These are phyloP conservation scores for Linum tenue DNA, from an alignment of 345 rosid species.

Conservation along the genomic window DNA sequence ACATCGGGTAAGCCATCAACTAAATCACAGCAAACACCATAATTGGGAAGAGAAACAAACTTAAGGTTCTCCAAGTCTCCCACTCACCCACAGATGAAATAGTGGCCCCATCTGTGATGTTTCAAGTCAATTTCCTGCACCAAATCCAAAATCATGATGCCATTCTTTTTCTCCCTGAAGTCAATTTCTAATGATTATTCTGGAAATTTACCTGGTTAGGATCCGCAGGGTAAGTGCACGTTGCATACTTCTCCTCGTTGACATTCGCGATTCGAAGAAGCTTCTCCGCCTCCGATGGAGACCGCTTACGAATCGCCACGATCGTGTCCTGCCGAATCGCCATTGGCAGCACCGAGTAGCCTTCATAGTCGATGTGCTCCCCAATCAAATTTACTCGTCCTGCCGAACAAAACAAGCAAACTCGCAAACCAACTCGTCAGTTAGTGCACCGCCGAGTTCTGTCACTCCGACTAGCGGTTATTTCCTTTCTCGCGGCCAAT, in stretches of 20 bases:
- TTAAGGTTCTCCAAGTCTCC: background rate
- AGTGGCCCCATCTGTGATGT: conserved; percentile 92
- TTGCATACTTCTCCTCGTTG: conserved; percentile 54
- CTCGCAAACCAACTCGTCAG: background rate
- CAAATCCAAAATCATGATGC: background rate
- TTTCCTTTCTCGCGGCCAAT: conserved; percentile 4
- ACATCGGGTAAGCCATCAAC: background rate
- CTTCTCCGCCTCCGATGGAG: conserved; percentile 34
- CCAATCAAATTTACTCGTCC: conserved; percentile 99
- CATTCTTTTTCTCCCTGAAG: background rate
- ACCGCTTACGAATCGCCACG: conserved; percentile 58
- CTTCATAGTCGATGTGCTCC: conserved; percentile 96
- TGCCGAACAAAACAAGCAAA: conserved; percentile 14
- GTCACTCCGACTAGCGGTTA: too few relatives aligned
- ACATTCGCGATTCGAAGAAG: conserved; percentile 67
- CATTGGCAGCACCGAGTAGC: conserved; percentile 96
- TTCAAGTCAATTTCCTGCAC: conserved; percentile 80
- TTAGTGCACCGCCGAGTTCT: background rate
- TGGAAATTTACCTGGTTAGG: conserved; percentile 52
- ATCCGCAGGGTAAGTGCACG: conserved; percentile 75
- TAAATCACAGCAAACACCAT: background rate
- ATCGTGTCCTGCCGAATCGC: conserved; percentile 96
- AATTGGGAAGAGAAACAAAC: background rate
- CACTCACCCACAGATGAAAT: conserved; percentile 88
- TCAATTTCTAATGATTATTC: background rate